Base-by-base conservation (phyloP, 768 basidiomycete species). In the Pholiota microspora region DNA sequence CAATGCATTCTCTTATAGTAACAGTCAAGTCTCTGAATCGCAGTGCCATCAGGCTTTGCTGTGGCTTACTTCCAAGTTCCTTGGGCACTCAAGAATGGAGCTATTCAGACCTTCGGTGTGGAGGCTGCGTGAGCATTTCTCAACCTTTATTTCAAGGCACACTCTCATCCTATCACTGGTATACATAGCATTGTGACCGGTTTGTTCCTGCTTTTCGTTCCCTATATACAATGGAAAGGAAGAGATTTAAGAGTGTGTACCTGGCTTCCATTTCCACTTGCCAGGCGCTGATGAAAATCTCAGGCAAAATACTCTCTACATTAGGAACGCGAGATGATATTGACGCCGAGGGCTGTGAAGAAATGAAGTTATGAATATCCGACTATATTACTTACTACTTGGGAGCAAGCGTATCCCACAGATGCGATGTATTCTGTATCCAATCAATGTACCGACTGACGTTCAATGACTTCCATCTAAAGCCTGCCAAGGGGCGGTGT, bases 31-130 rank as follows among this genome's bases (percentile, higher is more conserved):
- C 23, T 10, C 34, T 46, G 15, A 15, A 8, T 40, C 24, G 35
- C 5, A 23, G 27, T 18, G 29, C 1, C 36, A 7, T n/a, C n/a
- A 75, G 77, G 84, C 2, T 86, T 86, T 62, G 77, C 76, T 45
- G 84, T 87, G 18, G 81, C 85, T 0, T 86, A 81, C 66, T 87
- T 81, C 66, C 84, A 87, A 63, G 76, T 86, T 2, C 81, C 81
- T 4, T 86, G 85, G 85, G 83, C 84, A 4, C 62, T 68, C 25
- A 82, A 77, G 59, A 64, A 82, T 54, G 85, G 85, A 13, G 82
- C 84, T 4, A 65, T 86, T 25, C 82, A 85, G 55, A 79, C 81
- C 4, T 80, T 85, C 60, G 84, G 85, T 5, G 73, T 75, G 40
- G 85, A 87, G 66, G 79, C 83, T 29, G 84, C 85, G 73, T 81